Evolutionary conservation across 2,329 filamentous ascomycete genomes (phyloP), one percentile per base, ranked within the genome.

Genomic region (Passalora sequoiae): DNA sequence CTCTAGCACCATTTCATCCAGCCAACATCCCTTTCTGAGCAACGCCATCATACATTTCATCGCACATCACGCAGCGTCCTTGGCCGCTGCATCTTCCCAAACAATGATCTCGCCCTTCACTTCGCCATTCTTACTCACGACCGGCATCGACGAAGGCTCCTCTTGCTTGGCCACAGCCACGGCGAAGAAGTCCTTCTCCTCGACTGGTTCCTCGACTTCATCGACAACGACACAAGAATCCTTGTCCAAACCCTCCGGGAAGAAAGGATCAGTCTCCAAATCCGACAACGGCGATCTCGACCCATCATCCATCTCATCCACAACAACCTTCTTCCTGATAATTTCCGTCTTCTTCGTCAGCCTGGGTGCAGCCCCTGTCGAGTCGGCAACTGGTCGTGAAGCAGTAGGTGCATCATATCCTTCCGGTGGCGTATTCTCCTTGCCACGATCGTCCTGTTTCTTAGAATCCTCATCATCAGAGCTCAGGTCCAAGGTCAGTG

Each of bases 401-500:
- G 56, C 57, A 27, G 47, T 44, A 6, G 56, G 53, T 4, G 56
- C 55, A 46, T 62, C 59, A 41, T 63, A 73, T 40, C 67, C 70
- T 2, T 67, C 66, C 4, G 91, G 91, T 4, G 91, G 86, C 13
- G 95, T 80, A 61, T 98, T 98, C 71, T 98, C 91, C 73, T 98
- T 98, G 59, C 88, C 86, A 22, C 80, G 74, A 44, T 70, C 66
- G 53, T 86, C 77, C 22, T 64, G 60, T 44, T 69, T 73, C 72
- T 54, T 72, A 63, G 60, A 67, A 60, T 77, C 77, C 65, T 89
- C 85, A 63, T 95, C 89, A 57, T 95, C 89, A 16, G 87, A 89
- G 54, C 81, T 88, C 59, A 97, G 88, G 62, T 97, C 91, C 3
- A 97, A 76, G 0, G 84, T 81, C 51, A 84, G 83, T 6, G 91